Conservation (phyloP, 352 stramenopile genomes). For the Pythium grandisporangium region DNA sequence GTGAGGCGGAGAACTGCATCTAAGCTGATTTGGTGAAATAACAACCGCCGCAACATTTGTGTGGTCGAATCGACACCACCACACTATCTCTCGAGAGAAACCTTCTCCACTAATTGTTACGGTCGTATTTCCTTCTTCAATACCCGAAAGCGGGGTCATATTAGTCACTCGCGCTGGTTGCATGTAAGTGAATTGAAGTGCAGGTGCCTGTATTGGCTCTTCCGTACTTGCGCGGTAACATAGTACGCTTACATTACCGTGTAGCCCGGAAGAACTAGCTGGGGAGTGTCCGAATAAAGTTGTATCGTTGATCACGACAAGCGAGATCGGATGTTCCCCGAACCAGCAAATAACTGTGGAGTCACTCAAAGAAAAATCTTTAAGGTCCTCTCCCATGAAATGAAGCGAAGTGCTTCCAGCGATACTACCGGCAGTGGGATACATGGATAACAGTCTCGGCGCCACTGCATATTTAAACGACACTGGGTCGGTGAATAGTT, state of each 20-base stretch:
- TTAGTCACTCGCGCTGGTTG: not conserved
- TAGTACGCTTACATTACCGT: too few species aligned
- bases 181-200: not conserved
- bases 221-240: too few species aligned
- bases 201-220: not conserved
- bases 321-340: too few species aligned
- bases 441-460: conserved; percentile 1
- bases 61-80: conserved; percentile 8
- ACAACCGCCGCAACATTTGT: not conserved
- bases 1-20: conserved; percentile 1
- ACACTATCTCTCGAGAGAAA: not conserved
- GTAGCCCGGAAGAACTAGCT: too few species aligned
- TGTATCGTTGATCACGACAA: too few species aligned
- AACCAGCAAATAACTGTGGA: not conserved
- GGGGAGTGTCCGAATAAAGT: too few species aligned
- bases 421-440: not conserved
- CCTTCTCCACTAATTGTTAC: not conserved
- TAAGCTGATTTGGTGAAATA: conserved; percentile 2
- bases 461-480: not conserved
- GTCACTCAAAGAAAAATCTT: conserved; percentile 1
- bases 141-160: not conserved
- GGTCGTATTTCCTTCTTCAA: conserved; percentile 1
- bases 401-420: conserved; percentile 5
- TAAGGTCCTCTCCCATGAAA: conserved; percentile 4
- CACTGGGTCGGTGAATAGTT: conserved; percentile 6